Percentiles rank a stretch among this genome's conserved stretches.
These are phyloP conservation scores for Paratinospora sagittata DNA, from an alignment of 164 flowering plant genomes.

Conservation along the genomic window DNA sequence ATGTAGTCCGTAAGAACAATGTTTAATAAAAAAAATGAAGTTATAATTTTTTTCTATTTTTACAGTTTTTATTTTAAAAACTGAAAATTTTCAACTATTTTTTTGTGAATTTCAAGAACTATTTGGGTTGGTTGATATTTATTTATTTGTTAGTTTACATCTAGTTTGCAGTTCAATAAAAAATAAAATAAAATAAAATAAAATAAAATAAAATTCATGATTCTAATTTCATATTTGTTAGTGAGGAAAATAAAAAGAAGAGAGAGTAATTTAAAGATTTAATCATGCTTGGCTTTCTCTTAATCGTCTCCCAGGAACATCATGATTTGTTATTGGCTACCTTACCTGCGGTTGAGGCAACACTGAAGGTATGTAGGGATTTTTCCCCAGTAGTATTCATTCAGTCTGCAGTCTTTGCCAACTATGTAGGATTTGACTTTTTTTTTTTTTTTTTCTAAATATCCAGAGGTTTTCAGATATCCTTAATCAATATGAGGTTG, in stretches of 20 bases:
- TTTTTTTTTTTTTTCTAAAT: constrained; percentile 4
- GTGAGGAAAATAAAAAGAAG: neutral
- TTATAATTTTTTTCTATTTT: no score
- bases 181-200: no score
- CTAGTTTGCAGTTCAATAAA: no score
- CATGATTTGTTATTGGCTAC: constrained; percentile 77
- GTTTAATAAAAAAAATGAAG: no score
- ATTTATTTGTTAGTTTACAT: no score
- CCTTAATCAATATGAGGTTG: constrained; percentile 69
- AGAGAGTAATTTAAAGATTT: neutral
- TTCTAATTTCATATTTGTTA: no score
- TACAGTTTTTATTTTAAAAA: no score
- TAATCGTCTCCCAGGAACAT: constrained; percentile 60
- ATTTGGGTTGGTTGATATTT: no score
- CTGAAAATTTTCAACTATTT: no score
- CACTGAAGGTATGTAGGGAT: constrained; percentile 65
- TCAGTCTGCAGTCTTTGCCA: neutral
- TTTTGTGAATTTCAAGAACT: no score
- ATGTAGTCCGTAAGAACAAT: no score
- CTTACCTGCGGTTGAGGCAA: constrained; percentile 72
- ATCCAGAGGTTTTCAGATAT: constrained; percentile 67
- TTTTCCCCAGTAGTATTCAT: neutral
- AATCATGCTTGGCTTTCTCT: constrained; percentile 11
- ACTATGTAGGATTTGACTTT: neutral
- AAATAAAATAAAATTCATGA: no score